Base-by-base conservation (phyloP, 176 grass and related monocot genomes). In the Carex pumila region DNA sequence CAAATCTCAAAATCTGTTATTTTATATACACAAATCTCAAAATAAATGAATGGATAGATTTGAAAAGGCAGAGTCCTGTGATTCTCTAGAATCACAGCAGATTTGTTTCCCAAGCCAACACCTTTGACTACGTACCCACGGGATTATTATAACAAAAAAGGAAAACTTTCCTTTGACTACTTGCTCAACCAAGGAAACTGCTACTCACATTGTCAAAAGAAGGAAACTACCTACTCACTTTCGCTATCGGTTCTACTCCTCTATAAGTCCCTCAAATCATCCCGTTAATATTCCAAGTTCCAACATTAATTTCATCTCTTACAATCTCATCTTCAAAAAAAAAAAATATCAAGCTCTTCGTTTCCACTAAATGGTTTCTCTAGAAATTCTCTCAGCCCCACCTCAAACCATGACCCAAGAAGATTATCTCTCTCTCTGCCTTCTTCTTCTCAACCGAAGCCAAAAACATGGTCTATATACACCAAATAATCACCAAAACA, bases 381-480 rank as follows among this genome's bases (percentile, higher is more conserved):
- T 49, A 39, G 49, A 54, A n/a, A 31, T 87, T 88, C 37, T 88
- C 79, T 32, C 87, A 86, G 14, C 81, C 47, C 31, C 86, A 86
- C 18, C 61, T 85, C 10, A 50, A 21, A 34, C 19, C 77, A 49
- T 86, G 4, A 92, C 21, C 11, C 84, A 79, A 76, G 94, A 97
- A 11, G 94, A 94, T 12, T 92, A 88, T 83, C 67, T 94, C 21
- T 75, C 91, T 73, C 91, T 97, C 68, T 97, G 88, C 86, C 86
- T 97, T 57, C 68, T 89, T 19, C 81, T 88, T 76, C 88, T 97
- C 62, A 55, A 88, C 37, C 73, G 53, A 2, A 83, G 72, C 8
- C 18, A 71, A 13, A 80, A 61, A 6, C 85, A 22, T 6, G 12
- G 36, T 30, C 18, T 30, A 41, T 60, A 39, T 39, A 30, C 37